These are phyloP conservation scores for Plasmodium relictum DNA, from an alignment of 169 alveolate genomes.

Conservation along the genomic window DNA sequence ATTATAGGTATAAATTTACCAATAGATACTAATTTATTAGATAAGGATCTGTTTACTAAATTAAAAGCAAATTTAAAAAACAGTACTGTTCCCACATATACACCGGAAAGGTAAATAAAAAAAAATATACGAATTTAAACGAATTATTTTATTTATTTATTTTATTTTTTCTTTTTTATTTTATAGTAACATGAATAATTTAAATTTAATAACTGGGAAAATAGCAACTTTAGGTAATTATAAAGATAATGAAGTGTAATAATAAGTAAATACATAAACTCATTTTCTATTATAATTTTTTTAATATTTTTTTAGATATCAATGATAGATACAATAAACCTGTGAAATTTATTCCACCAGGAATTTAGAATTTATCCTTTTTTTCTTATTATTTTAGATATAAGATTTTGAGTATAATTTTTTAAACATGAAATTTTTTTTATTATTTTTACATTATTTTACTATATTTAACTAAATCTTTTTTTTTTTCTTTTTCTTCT, in stretches of 20 bases:
- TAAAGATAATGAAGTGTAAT: background rate
- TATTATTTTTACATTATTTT: no score
- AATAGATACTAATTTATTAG: constrained; percentile 54
- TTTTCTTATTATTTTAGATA: background rate
- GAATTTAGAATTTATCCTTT: constrained; percentile 22
- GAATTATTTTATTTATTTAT: background rate
- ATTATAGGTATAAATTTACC: constrained; percentile 40
- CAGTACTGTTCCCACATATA: constrained; percentile 21
- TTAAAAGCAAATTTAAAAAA: constrained; percentile 66
- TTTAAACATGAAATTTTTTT: no score
- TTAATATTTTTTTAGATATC: constrained; percentile 25
- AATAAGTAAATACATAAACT: background rate
- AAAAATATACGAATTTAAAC: background rate
- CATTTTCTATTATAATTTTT: background rate
- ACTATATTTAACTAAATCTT: background rate
- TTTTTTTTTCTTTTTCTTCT: no score
- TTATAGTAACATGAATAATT: constrained; percentile 33
- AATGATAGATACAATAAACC: constrained; percentile 64
- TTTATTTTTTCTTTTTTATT: background rate
- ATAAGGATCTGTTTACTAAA: constrained; percentile 52
- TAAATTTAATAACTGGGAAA: constrained; percentile 69
- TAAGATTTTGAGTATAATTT: background rate
- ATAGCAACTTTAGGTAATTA: constrained; percentile 56
- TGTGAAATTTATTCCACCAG: constrained; percentile 75
- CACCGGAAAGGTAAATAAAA: constrained; percentile 31